These are phyloP conservation scores for Fusarium coffeatum DNA, from an alignment of 2,329 filamentous ascomycete genomes.

Conservation along the genomic window DNA sequence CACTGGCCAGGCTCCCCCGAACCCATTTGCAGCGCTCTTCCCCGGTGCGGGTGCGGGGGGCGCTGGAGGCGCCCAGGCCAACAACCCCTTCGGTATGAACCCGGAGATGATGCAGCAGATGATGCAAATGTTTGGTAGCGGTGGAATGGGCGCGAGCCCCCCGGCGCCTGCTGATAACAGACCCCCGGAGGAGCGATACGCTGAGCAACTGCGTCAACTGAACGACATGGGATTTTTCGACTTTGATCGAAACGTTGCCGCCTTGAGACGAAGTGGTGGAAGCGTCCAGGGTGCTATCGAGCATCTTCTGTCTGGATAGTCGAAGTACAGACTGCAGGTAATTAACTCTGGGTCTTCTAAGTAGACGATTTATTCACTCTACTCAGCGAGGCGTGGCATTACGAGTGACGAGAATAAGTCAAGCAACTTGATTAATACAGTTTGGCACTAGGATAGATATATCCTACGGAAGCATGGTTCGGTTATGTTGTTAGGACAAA, in stretches of 20 bases:
- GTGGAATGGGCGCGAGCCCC: constrained; percentile 54
- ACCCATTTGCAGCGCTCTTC: constrained; percentile 78
- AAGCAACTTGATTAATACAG: constrained; percentile 36
- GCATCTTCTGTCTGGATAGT: constrained; percentile 65
- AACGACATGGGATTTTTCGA: constrained; percentile 99
- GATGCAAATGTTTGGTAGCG: constrained; percentile 60
- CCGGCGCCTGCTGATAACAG: constrained; percentile 79
- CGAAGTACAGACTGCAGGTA: background rate
- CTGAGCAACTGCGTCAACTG: constrained; percentile 87
- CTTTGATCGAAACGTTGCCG: constrained; percentile 92
- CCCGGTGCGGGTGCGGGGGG: constrained; percentile 12
- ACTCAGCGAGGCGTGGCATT: constrained; percentile 18
- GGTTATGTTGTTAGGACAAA: constrained; percentile 42
- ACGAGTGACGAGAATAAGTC: constrained; percentile 16
- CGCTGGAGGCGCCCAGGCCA: constrained; percentile 47
- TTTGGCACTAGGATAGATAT: constrained; percentile 21
- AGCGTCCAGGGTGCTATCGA: constrained; percentile 94
- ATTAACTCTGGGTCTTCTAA: background rate
- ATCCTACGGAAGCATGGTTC: constrained; percentile 35
- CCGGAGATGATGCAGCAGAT: constrained; percentile 68
- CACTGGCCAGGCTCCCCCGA: constrained; percentile 59
- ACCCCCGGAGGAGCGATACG: constrained; percentile 93
- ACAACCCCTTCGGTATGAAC: constrained; percentile 60
- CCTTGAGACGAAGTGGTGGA: constrained; percentile 87
- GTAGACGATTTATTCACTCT: constrained; percentile 2